Evolutionary conservation across 768 basidiomycete species (phyloP), one percentile per base, ranked within the genome.

Genomic region (Punctularia strigosozonata): DNA sequence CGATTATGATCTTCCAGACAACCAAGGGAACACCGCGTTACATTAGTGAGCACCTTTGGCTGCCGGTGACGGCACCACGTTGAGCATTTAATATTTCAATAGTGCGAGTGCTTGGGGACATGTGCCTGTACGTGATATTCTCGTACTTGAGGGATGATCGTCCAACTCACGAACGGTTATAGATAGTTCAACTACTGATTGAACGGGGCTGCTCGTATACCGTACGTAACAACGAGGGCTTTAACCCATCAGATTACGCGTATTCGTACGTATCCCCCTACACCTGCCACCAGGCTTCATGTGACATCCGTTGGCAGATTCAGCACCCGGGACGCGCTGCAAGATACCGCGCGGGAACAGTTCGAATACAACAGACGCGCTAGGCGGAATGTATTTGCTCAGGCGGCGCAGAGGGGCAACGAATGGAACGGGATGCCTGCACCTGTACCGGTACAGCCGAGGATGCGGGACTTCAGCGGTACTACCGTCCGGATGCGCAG

Each of bases 51-150:
- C 64, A 23, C 3, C 24, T 36, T 40, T 24, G 22, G 37, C 37
- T 10, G 36, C 6, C 14, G 12, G 35, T 28, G 4, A 2, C 35
- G 18, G 26, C 21, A 25, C 33, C 38, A 17, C 36, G 18, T 35
- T 43, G 41, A 44, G 42, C 34, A 20, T 36, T 40, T 30, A 10
- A 30, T 10, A 30, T 36, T 41, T 25, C 36, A 44, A 22, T 47
- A 90, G 87, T 57, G 86, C 87, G 18, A 90, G 88, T 53, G 73
- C 86, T 15, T 89, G 86, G 86, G 82, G 82, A 26, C 82, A 88
- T 52, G 67, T 88, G 51, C 65, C 82, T 38, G 85, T 87, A 50
- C 49, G 80, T 62, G 30, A 13, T 37, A 13, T 19, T 41, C 13
- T 36, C 42, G 37, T 34, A 25, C 22, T 32, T 49, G 24, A 19